Percentiles rank a stretch among this genome's conserved stretches.
phyloP scores from a whole-genome alignment of 2,329 filamentous ascomycete species.

The Fusarium keratoplasticum region DNA sequence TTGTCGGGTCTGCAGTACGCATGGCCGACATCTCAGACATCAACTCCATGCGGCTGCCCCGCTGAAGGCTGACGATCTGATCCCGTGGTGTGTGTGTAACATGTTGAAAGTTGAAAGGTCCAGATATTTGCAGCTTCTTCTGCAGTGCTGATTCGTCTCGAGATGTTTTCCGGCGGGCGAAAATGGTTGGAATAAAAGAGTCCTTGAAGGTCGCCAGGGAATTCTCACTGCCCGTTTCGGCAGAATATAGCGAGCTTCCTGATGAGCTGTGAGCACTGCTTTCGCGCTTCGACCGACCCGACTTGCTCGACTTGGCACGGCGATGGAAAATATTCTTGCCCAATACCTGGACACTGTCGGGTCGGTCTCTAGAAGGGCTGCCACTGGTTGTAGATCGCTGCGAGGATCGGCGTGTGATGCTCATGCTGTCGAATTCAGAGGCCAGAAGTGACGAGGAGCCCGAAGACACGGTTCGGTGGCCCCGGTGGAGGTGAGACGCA shows the following conservation, averaged over 20 bases:
- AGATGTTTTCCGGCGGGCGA: slow-evolving; percentile 60
- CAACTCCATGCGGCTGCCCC: slow-evolving; percentile 55
- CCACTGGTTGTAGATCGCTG: slow-evolving; percentile 65
- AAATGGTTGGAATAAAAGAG: slow-evolving; percentile 62
- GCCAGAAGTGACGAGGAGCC: slow-evolving; percentile 63
- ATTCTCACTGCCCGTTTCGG: slow-evolving; percentile 55
- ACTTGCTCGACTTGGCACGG: slow-evolving; percentile 57
- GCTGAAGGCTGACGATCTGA: slow-evolving; percentile 55
- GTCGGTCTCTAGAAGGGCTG: slow-evolving; percentile 64
- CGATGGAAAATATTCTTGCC: slow-evolving; percentile 70
- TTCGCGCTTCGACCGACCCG: slow-evolving; percentile 56
- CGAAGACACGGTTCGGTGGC: slow-evolving; percentile 61
- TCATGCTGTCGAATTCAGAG: slow-evolving; percentile 59
- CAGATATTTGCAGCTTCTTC: slow-evolving; percentile 67
- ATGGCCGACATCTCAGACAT: slow-evolving; percentile 58
- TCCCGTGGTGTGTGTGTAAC: slow-evolving; percentile 69
- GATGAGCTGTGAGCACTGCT: slow-evolving; percentile 61
- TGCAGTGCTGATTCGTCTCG: slow-evolving; percentile 48
- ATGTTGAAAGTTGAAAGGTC: slow-evolving; percentile 75
- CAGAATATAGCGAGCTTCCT: slow-evolving; percentile 61
- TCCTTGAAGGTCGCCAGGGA: slow-evolving; percentile 53
- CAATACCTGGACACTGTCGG: slow-evolving; percentile 70
- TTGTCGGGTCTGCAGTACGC: slow-evolving; percentile 44
- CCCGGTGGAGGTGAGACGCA: slow-evolving; percentile 56
- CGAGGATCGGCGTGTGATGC: slow-evolving; percentile 67